phyloP scores from a whole-genome alignment of 2,329 filamentous ascomycete genomes.

The Monilinia polystroma region DNA sequence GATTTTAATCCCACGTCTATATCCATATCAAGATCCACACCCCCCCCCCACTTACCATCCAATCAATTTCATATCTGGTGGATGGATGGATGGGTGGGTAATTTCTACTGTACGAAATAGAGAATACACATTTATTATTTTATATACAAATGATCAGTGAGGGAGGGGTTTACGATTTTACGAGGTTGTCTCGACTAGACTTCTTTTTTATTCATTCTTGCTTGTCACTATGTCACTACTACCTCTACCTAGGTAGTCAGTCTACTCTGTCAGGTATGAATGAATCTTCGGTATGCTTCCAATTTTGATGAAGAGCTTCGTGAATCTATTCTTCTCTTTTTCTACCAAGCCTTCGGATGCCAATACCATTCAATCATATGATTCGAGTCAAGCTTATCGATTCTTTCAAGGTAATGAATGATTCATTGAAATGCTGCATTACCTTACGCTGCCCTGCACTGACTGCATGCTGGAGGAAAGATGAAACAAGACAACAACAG shows the following conservation, averaged over 20 bases:
- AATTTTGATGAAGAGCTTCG: neutral
- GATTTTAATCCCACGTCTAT: too few relatives aligned
- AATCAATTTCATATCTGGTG: neutral
- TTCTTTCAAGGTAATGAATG: neutral
- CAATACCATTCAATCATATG: neutral
- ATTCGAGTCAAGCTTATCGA: neutral
- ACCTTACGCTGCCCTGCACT: neutral
- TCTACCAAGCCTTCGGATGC: too few relatives aligned
- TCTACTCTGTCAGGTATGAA: neutral
- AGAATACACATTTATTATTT: too few relatives aligned
- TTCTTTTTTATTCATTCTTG: neutral
- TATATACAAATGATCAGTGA: too few relatives aligned
- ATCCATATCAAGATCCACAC: neutral
- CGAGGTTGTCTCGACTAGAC: neutral
- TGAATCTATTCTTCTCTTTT: neutral
- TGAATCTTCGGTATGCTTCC: neutral
- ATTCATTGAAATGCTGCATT: neutral
- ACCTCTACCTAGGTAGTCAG: too few relatives aligned
- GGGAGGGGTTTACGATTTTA: neutral
- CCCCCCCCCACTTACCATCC: slow-evolving; percentile 11
- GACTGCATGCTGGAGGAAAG: neutral
- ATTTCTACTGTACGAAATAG: too few relatives aligned
- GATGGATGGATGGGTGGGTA: too few relatives aligned
- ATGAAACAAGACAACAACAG: slow-evolving; percentile 1
- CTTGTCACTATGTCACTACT: too few relatives aligned